Conservation (phyloP, 2,329 filamentous ascomycete species). For the Bipolaris oryzae region DNA sequence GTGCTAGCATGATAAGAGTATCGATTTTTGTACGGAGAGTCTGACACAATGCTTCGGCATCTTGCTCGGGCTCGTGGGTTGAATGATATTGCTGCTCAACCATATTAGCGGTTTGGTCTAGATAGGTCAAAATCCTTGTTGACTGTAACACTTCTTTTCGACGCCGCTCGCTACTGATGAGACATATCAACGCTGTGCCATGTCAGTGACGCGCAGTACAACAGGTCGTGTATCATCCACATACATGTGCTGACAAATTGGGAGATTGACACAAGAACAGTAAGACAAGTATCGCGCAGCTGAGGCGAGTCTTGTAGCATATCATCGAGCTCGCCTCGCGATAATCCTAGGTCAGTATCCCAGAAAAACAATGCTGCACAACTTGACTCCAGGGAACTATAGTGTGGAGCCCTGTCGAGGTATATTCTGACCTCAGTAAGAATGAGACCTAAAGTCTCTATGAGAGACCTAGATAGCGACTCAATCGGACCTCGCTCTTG, state of each 20-base stretch:
- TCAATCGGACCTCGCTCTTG: neutral
- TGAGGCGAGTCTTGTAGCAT: neutral
- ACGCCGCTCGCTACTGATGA: neutral
- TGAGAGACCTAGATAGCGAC: neutral
- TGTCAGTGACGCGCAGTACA: neutral
- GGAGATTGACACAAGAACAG: neutral
- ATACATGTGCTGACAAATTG: slow-evolving; percentile 1
- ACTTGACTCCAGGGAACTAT: neutral
- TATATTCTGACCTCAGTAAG: neutral
- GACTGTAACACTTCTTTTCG: neutral
- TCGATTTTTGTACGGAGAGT: slow-evolving; percentile 9
- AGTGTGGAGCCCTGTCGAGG: neutral
- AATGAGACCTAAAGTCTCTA: neutral
- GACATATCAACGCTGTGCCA: neutral
- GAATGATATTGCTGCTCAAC: neutral
- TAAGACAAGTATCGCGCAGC: neutral
- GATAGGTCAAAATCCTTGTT: neutral
- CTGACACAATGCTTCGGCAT: neutral
- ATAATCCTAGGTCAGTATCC: neutral
- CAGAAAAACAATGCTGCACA: neutral
- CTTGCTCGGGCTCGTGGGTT: neutral
- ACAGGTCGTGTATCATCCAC: neutral
- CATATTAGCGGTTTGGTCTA: neutral
- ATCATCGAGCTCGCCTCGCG: neutral
- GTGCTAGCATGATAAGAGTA: slow-evolving; percentile 9